These are phyloP conservation scores for Exophiala phaeomuriformis DNA, from an alignment of 2,329 filamentous ascomycete genomes.

Conservation along the genomic window DNA sequence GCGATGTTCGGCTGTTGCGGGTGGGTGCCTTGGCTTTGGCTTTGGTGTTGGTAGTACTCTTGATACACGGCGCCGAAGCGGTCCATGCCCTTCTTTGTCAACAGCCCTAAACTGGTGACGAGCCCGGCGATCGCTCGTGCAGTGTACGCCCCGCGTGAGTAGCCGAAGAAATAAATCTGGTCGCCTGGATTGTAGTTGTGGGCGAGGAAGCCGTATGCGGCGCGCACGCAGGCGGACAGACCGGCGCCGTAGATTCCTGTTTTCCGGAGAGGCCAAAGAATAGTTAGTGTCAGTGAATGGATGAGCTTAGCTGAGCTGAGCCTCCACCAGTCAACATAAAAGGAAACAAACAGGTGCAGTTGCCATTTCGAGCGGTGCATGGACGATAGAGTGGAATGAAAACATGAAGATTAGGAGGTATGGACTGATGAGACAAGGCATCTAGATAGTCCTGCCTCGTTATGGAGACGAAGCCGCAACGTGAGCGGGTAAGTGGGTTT, in stretches of 20 bases:
- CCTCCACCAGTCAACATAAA: too few relatives aligned
- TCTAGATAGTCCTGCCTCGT: too few relatives aligned
- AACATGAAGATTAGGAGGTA: not conserved
- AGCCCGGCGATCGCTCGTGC: conserved; percentile 41
- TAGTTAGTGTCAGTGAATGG: too few relatives aligned
- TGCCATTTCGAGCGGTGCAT: too few relatives aligned
- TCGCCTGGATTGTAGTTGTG: conserved; percentile 38
- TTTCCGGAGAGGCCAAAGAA: not conserved
- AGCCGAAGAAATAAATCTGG: conserved; percentile 45
- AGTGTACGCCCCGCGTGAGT: conserved; percentile 42
- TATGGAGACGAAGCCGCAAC: too few relatives aligned
- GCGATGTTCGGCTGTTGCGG: not conserved
- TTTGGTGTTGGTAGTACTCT: not conserved
- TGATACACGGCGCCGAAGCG: conserved; percentile 26
- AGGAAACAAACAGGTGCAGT: too few relatives aligned
- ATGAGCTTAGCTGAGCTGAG: too few relatives aligned
- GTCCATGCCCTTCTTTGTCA: conserved; percentile 25
- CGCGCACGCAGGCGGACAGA: conserved; percentile 9
- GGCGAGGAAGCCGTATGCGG: conserved; percentile 27
- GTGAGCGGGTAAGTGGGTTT: too few relatives aligned
- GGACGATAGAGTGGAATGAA: too few relatives aligned
- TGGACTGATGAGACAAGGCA: too few relatives aligned
- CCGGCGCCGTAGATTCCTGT: conserved; percentile 5
- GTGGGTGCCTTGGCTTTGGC: not conserved
- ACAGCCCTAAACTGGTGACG: conserved; percentile 40